Percentiles rank a stretch among this genome's conserved stretches.
These are phyloP conservation scores for Penicillium oxalicum DNA, from an alignment of 2,329 filamentous ascomycete genomes.

Conservation along the genomic window DNA sequence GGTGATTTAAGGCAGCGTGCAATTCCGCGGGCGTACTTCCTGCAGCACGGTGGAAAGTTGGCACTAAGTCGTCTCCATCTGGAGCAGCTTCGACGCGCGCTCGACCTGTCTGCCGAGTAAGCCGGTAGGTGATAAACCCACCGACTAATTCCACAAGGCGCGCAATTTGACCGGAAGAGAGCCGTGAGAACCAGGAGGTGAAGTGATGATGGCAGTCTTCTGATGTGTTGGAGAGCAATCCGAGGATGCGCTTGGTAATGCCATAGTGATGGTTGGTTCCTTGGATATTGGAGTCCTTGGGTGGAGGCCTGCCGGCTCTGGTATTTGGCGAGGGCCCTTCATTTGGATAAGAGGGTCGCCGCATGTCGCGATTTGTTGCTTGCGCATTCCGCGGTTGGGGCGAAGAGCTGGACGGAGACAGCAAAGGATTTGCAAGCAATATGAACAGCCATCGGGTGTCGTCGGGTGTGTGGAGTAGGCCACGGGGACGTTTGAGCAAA, in stretches of 20 bases:
- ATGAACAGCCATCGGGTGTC: constrained; percentile 74
- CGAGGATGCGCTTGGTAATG: constrained; percentile 77
- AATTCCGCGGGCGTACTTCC: constrained; percentile 62
- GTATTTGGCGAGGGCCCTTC: constrained; percentile 14
- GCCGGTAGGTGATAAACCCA: constrained; percentile 73
- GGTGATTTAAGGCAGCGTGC: constrained; percentile 66
- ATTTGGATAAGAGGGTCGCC: constrained; percentile 27
- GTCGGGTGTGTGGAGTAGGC: constrained; percentile 60
- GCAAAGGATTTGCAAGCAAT: constrained; percentile 69
- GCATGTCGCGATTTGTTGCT: constrained; percentile 18
- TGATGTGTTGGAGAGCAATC: constrained; percentile 69
- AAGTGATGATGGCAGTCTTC: constrained; percentile 70
- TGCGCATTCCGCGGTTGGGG: constrained; percentile 12
- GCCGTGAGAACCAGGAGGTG: constrained; percentile 70
- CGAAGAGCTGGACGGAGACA: constrained; percentile 47
- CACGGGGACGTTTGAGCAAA: constrained; percentile 71
- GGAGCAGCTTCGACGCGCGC: constrained; percentile 56
- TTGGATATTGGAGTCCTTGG: constrained; percentile 15
- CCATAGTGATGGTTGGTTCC: constrained; percentile 66
- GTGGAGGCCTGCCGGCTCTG: constrained; percentile 12
- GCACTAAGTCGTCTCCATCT: constrained; percentile 54
- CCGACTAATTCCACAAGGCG: constrained; percentile 69
- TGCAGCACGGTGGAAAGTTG: constrained; percentile 62
- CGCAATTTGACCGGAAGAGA: constrained; percentile 62
- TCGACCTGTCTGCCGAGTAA: constrained; percentile 65